phyloP scores from a whole-genome alignment of 2,329 filamentous ascomycete species.

The Cladosporium sp. region DNA sequence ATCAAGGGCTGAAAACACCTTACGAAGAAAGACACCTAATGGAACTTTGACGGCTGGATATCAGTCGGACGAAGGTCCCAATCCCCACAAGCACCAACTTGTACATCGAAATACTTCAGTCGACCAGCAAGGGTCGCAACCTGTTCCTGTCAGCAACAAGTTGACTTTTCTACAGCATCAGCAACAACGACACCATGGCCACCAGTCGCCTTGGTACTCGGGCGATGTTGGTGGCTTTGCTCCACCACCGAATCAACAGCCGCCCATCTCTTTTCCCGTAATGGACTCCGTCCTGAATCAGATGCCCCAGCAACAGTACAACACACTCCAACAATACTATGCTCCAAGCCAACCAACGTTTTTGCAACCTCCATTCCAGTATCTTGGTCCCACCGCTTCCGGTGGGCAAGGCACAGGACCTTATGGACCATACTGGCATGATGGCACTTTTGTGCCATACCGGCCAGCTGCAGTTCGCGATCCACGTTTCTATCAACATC shows the following conservation, averaged over 20 bases:
- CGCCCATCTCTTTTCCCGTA: constrained; percentile 34
- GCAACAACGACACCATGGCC: constrained; percentile 25
- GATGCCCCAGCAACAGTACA: constrained; percentile 41
- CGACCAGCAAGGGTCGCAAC: constrained; percentile 29
- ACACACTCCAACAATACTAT: constrained; percentile 25
- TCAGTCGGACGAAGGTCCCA: constrained; percentile 53
- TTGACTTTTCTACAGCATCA: constrained; percentile 29
- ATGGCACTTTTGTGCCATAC: constrained; percentile 58
- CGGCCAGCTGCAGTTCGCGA: constrained; percentile 54
- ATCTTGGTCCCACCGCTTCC: constrained; percentile 55
- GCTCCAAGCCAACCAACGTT: constrained; percentile 54
- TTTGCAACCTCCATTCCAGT: constrained; percentile 55
- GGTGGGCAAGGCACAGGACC: constrained; percentile 51
- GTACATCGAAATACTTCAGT: constrained; percentile 53
- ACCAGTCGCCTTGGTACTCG: constrained; percentile 4
- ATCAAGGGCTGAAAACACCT: constrained; percentile 60
- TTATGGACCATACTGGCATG: constrained; percentile 60
- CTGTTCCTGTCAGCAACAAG: constrained; percentile 19
- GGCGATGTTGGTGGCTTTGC: background rate
- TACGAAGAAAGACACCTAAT: constrained; percentile 87
- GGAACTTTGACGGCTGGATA: constrained; percentile 91
- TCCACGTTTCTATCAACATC: constrained; percentile 39
- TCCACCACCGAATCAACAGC: constrained; percentile 4
- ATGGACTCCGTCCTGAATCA: constrained; percentile 60
- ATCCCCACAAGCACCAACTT: constrained; percentile 70